phyloP scores from a whole-genome alignment of 2,329 filamentous ascomycete species.

The Atkinsonella hypoxylon region DNA sequence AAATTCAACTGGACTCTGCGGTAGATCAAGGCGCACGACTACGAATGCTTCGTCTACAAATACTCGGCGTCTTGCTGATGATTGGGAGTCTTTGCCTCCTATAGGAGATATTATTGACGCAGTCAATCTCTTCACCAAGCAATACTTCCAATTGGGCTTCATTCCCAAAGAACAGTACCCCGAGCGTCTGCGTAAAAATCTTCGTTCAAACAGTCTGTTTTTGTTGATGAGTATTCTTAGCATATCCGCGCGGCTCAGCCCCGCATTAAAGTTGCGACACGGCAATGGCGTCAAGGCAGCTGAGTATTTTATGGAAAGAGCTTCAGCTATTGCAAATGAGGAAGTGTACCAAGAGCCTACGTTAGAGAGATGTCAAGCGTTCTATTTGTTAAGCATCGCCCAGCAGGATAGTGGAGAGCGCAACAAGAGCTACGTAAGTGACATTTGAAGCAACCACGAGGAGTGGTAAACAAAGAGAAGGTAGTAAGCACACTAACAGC shows the following conservation, averaged over 20 bases:
- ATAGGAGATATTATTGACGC: conserved; percentile 38
- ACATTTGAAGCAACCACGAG: too few species aligned
- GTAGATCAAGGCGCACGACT: conserved; percentile 23
- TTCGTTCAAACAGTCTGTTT: conserved; percentile 39
- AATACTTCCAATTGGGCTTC: conserved; percentile 50
- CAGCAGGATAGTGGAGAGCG: conserved; percentile 44
- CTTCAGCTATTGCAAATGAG: conserved; percentile 32
- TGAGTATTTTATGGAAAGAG: conserved; percentile 40
- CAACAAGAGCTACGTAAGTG: conserved; percentile 40
- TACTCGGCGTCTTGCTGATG: conserved; percentile 18
- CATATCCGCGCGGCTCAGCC: conserved; percentile 43
- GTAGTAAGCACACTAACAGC: not conserved
- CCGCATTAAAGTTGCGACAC: conserved; percentile 33
- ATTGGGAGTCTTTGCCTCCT: conserved; percentile 39
- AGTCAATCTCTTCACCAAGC: conserved; percentile 38
- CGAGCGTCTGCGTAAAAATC: conserved; percentile 32
- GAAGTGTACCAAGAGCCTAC: conserved; percentile 42
- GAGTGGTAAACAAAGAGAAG: not conserved
- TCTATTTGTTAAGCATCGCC: conserved; percentile 46
- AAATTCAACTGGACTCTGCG: conserved; percentile 23
- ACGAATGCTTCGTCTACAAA: conserved; percentile 17
- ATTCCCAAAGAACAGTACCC: conserved; percentile 41
- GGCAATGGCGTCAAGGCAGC: conserved; percentile 39
- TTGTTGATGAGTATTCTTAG: conserved; percentile 43
- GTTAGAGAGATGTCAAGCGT: conserved; percentile 44